Evolutionary conservation across 768 basidiomycete genomes (phyloP).

Genomic region (Stropharia rugosoannulata): DNA sequence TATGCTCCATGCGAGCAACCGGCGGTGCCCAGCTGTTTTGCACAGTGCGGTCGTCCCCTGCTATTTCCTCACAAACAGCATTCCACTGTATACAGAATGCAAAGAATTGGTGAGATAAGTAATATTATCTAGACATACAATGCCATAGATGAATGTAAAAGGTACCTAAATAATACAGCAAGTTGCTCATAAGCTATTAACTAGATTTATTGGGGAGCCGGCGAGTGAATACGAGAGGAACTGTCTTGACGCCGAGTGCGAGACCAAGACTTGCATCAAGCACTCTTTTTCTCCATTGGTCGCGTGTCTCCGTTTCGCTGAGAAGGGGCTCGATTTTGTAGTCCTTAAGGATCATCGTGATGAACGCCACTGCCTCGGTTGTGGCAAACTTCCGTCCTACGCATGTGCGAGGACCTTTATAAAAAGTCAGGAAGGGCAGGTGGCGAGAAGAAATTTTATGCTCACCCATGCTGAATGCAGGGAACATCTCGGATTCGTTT

Average conservation of each 20-base stretch:
- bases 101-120: too few species aligned
- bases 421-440: neutral
- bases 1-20: too few species aligned
- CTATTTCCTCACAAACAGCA: too few species aligned
- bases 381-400: conserved; percentile 56
- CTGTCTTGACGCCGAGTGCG: conserved; percentile 32
- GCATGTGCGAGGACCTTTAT: conserved; percentile 50
- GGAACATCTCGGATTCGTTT: conserved; percentile 41
- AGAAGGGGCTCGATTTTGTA: conserved; percentile 52
- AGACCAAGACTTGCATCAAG: conserved; percentile 35
- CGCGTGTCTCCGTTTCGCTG: conserved; percentile 34
- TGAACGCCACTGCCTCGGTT: conserved; percentile 50
- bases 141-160: too few species aligned
- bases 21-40: too few species aligned
- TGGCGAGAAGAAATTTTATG: neutral
- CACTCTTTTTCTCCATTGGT: conserved; percentile 35
- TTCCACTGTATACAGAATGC: too few species aligned
- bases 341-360: conserved; percentile 49
- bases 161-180: too few species aligned
- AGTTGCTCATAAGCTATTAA: too few species aligned
- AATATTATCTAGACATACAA: too few species aligned
- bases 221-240: conserved; percentile 31
- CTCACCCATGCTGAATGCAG: conserved; percentile 47
- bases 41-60: too few species aligned
- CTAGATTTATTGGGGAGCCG: conserved; percentile 7